Evolutionary conservation across 2,329 filamentous ascomycete species (phyloP).

Genomic region (Passalora sequoiae): DNA sequence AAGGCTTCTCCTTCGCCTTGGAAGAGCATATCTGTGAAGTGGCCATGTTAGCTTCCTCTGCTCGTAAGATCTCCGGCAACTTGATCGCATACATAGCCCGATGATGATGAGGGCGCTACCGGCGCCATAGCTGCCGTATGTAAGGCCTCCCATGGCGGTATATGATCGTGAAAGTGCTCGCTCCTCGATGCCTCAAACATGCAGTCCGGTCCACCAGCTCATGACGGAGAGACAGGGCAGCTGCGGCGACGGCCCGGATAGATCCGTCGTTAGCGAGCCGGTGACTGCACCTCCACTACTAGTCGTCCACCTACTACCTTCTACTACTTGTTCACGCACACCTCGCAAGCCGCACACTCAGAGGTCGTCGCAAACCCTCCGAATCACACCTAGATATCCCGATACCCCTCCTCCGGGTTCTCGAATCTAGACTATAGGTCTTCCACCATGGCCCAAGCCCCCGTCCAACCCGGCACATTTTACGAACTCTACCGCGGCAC

Average conservation of each 20-base stretch:
- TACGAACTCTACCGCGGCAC: constrained; percentile 98
- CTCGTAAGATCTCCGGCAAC: no score
- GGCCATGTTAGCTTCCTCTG: constrained; percentile 24
- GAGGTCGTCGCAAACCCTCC: constrained; percentile 7
- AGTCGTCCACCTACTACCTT: constrained; percentile 4
- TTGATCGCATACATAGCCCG: constrained; percentile 33
- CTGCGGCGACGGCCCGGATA: no score
- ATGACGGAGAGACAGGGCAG: constrained; percentile 23
- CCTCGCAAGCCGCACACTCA: constrained; percentile 4
- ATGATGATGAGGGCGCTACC: constrained; percentile 33
- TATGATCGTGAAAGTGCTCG: constrained; percentile 6
- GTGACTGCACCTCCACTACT: constrained; percentile 4
- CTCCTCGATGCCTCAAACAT: constrained; percentile 13
- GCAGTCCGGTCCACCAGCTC: background rate
- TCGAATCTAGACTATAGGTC: no score
- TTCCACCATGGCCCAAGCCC: constrained; percentile 20
- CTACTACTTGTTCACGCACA: no score
- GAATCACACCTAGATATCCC: background rate
- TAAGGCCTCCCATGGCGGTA: constrained; percentile 32
- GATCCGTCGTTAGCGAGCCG: no score
- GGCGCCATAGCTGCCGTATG: constrained; percentile 36
- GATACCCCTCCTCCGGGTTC: background rate
- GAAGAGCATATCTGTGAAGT: constrained; percentile 84
- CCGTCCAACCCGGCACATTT: constrained; percentile 44
- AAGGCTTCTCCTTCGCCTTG: constrained; percentile 93